Evolutionary conservation across 306 rosid genomes (phyloP).

Genomic region (Pachyrhizus erosus): DNA sequence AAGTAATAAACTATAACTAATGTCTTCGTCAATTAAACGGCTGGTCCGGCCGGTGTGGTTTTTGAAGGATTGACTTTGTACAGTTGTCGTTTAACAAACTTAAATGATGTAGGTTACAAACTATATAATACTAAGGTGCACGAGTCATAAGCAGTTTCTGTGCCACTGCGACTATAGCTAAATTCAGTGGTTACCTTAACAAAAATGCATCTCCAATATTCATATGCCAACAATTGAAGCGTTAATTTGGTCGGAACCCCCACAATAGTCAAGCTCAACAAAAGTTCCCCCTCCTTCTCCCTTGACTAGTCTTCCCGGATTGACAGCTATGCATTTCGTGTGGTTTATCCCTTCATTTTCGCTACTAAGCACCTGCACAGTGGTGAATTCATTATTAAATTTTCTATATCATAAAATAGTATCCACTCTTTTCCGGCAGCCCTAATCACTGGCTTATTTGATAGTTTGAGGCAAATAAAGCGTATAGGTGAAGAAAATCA

Average conservation of each 20-base stretch:
- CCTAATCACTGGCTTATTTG: not conserved
- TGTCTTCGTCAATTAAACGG: not conserved
- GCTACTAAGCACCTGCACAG: constrained; percentile 62
- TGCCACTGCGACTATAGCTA: constrained; percentile 7
- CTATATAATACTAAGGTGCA: not conserved
- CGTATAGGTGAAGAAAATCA: constrained; percentile 2
- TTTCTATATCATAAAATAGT: not conserved
- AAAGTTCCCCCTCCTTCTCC: constrained; percentile 99
- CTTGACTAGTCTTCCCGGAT: constrained; percentile 92
- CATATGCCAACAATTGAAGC: constrained; percentile 77
- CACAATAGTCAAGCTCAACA: constrained; percentile 73
- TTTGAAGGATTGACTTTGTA: not conserved
- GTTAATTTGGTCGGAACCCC: constrained; percentile 58
- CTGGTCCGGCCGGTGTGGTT: not conserved
- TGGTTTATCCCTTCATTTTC: constrained; percentile 57
- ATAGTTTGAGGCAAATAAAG: not conserved
- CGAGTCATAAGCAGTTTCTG: not conserved
- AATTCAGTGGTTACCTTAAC: constrained; percentile 4
- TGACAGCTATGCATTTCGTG: constrained; percentile 72
- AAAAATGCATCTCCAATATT: constrained; percentile 30
- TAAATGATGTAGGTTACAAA: not conserved
- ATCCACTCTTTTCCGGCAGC: not conserved
- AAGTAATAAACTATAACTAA: not conserved
- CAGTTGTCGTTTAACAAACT: not conserved
- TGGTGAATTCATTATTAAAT: not conserved